Base-by-base conservation (phyloP, 768 basidiomycete species). In the Tulasnella sp. region DNA sequence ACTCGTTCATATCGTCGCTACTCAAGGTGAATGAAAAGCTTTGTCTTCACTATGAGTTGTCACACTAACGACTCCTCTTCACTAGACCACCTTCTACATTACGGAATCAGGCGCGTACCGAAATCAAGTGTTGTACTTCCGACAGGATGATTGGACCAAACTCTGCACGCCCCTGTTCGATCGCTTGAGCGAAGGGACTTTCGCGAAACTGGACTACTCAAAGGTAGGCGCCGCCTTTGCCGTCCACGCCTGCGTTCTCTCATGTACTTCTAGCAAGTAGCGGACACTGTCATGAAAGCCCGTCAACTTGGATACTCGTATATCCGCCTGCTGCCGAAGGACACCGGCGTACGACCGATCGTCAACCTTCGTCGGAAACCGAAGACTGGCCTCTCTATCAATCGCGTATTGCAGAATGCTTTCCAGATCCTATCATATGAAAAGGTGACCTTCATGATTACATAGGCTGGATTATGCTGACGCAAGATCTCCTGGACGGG, bases 261-360 rank as follows among this genome's bases (percentile, higher is more conserved):
- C 41, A 19, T 41, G n/a, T 16, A 26, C 9, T 41, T 37, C n/a
- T 40, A 35, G 34, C 65, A 41, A 63, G 34, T 37, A 52, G 36
- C 69, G 40, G 59, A 71, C 37, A 78, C 29, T 65, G 84, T 93
- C 41, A 80, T 91, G 14, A 84, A 86, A n/a, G 86, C 89, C 75
- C 85, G 94, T 1, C 86, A 81, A 74, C 83, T 97, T 2, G 92
- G 92, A 0, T 94, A 88, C 77, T 93, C 94, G 0, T 92, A 90
- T 75, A 88, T 96, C 17, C 86, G 97, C 1, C 83, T 98, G 7
- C 82, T 99, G 22, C 97, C 97, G 0, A 99, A 98, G 79, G 95
- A 95, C 72, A 92, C 88, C 3, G 97, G 97, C 0, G 93, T 98
- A 2, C 85, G 97, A 36, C 95, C 95, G 0, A 96, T 98, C 74